Conservation (phyloP, 345 rosid genomes). For the Gossypium thurberi region DNA sequence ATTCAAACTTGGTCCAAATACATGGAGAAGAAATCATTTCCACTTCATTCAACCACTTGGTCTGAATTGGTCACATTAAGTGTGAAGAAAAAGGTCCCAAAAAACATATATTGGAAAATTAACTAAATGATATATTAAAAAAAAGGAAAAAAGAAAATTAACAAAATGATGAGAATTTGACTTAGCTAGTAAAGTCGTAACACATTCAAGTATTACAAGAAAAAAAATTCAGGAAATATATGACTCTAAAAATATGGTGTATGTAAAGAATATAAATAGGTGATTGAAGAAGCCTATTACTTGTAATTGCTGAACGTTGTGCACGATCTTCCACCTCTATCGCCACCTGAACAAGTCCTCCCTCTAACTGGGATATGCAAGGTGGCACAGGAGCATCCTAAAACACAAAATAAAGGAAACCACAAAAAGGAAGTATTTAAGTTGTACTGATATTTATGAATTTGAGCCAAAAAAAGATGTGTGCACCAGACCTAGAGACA, state of each 20-base stretch:
- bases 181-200: background rate
- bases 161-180: background rate
- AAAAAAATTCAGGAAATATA: background rate
- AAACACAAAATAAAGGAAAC: background rate
- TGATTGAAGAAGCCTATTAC: constrained; percentile 27
- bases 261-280: background rate
- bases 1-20: too few relatives aligned
- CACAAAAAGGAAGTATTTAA: background rate
- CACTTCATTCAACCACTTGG: background rate
- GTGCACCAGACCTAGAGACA: background rate
- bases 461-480: background rate
- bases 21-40: too few relatives aligned
- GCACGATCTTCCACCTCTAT: constrained; percentile 97
- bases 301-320: constrained; percentile 84
- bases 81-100: background rate
- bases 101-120: background rate
- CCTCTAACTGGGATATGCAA: constrained; percentile 81
- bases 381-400: constrained; percentile 96
- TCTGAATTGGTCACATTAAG: background rate
- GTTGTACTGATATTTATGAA: background rate
- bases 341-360: constrained; percentile 93
- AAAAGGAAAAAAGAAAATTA: background rate
- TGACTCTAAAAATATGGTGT: background rate
- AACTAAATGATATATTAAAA: background rate
- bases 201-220: background rate